Percentiles rank a stretch among this genome's conserved stretches.
phyloP scores from a whole-genome alignment of 2,329 filamentous ascomycete species.

The Talaromyces sp. region DNA sequence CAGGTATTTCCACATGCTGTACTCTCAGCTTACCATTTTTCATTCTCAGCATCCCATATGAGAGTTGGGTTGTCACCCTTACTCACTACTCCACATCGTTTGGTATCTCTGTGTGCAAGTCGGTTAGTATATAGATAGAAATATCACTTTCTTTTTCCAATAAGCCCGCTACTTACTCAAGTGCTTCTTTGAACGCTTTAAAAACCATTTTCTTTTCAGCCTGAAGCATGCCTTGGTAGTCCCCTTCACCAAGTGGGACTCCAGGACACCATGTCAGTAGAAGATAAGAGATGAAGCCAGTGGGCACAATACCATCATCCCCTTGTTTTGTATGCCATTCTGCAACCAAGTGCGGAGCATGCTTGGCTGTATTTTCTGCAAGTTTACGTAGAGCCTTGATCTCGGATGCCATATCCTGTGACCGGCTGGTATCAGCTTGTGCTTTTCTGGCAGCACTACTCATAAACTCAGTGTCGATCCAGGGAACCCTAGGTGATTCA shows the following conservation, averaged over 20 bases:
- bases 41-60: neutral
- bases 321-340: neutral
- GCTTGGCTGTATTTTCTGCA: neutral
- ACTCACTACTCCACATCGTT: conserved; percentile 1
- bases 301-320: neutral
- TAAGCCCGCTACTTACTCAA: neutral
- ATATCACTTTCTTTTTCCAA: neutral
- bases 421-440: neutral
- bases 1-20: neutral
- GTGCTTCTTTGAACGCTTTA: neutral
- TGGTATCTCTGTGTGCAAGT: neutral
- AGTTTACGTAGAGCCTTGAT: neutral
- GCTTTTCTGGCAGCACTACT: neutral
- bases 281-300: neutral
- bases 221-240: neutral
- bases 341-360: neutral
- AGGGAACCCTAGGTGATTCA: neutral
- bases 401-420: neutral
- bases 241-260: neutral
- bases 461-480: neutral
- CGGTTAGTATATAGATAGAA: neutral
- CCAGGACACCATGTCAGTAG: conserved; percentile 1
- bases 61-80: neutral
- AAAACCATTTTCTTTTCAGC: neutral
- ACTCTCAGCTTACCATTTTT: conserved; percentile 1